Conservation (phyloP, 2,329 filamentous ascomycete species). For the Trichophyton mentagrophytes region DNA sequence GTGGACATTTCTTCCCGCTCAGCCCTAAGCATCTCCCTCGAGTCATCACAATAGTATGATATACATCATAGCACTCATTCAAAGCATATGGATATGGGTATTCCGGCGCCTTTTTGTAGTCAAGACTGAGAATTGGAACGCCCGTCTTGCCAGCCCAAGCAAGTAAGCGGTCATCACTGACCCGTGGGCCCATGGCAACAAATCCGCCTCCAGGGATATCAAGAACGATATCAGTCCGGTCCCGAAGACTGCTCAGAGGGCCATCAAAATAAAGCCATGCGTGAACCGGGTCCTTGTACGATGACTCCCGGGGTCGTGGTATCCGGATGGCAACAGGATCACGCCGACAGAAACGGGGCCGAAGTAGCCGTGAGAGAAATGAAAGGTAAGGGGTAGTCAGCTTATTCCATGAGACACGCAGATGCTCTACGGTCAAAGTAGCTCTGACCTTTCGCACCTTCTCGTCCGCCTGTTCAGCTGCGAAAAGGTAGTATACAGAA, state of each 20-base stretch:
- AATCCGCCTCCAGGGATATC: conserved; percentile 93
- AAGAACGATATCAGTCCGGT: conserved; percentile 65
- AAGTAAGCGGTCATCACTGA: conserved; percentile 85
- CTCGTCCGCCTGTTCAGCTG: conserved; percentile 88
- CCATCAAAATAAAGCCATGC: conserved; percentile 95
- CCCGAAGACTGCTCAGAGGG: conserved; percentile 60
- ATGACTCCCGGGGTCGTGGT: conserved; percentile 62
- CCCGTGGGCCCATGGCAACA: conserved; percentile 90
- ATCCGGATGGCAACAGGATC: conserved; percentile 74
- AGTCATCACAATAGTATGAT: conserved; percentile 58
- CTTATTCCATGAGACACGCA: conserved; percentile 93
- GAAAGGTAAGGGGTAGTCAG: conserved; percentile 73
- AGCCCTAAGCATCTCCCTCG: conserved; percentile 65
- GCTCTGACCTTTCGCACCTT: conserved; percentile 86
- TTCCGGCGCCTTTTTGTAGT: conserved; percentile 81
- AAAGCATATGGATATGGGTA: conserved; percentile 73
- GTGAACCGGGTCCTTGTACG: conserved; percentile 68
- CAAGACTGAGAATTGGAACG: conserved; percentile 76
- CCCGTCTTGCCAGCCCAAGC: conserved; percentile 84
- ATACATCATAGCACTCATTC: conserved; percentile 80
- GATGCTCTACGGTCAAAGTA: conserved; percentile 76
- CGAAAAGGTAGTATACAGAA: conserved; percentile 79
- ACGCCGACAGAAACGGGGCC: conserved; percentile 69
- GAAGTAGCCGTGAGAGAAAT: conserved; percentile 57
- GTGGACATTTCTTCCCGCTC: conserved; percentile 51